These are phyloP conservation scores for Mycena filopes DNA, from an alignment of 768 basidiomycete genomes.

Conservation along the genomic window DNA sequence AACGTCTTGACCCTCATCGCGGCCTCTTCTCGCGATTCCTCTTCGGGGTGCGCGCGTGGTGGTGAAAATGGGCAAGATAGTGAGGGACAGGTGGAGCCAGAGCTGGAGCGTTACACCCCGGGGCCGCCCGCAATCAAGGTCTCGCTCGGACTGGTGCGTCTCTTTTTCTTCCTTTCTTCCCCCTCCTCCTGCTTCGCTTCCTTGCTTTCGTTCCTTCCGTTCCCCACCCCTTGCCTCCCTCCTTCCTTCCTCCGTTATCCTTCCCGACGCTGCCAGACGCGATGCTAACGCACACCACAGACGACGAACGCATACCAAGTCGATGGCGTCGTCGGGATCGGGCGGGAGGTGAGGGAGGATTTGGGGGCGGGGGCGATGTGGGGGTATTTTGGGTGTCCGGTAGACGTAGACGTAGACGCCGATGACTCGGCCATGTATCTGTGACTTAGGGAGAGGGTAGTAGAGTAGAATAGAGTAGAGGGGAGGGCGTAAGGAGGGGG, in stretches of 20 bases:
- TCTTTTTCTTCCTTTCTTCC: background rate
- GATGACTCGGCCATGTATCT: conserved; percentile 44
- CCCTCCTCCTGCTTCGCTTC: background rate
- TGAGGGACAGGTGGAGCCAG: conserved; percentile 21
- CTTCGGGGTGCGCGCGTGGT: no score
- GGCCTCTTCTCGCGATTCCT: no score
- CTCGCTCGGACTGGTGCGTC: conserved; percentile 65
- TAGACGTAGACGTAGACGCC: conserved; percentile 45
- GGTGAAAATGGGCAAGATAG: background rate
- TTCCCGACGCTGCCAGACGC: background rate
- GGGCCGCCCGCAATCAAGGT: conserved; percentile 68
- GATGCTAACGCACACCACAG: conserved; percentile 34
- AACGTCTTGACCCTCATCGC: conserved; percentile 62
- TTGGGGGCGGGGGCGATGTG: conserved; percentile 59
- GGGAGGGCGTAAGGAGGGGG: background rate
- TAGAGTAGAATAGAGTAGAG: background rate
- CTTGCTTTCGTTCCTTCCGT: background rate
- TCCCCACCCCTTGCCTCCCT: background rate
- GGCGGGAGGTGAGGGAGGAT: conserved; percentile 57
- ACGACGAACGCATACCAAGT: conserved; percentile 59
- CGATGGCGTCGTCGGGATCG: conserved; percentile 55
- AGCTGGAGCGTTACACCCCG: conserved; percentile 52
- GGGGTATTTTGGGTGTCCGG: conserved; percentile 52
- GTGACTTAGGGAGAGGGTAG: background rate
- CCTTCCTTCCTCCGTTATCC: background rate